A percentile compares a stretch with the other conserved stretches of the same genome.
Evolutionary conservation across 1,284 basidiomycete genomes (phyloP).

Genomic region (Sanghuangporus baumii): DNA sequence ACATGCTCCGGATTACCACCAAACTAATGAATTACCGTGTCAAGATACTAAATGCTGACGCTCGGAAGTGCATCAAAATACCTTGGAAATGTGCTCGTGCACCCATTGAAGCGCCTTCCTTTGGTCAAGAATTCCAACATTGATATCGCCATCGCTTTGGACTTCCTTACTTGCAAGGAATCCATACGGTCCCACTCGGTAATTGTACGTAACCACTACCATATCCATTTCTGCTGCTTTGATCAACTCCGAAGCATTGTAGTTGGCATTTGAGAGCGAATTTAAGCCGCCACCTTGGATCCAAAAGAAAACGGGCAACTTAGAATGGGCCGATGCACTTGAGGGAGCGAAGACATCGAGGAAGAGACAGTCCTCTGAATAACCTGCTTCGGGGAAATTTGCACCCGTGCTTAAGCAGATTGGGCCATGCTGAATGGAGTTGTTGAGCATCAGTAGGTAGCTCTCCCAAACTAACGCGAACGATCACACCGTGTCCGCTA

Average conservation of each 20-base stretch:
- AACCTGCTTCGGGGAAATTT: constrained; percentile 1
- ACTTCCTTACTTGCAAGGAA: constrained; percentile 40
- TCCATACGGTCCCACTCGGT: constrained; percentile 40
- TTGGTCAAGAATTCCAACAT: constrained; percentile 44
- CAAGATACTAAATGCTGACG: not conserved
- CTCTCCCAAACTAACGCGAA: not conserved
- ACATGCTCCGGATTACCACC: constrained; percentile 53
- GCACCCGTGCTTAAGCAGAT: constrained; percentile 12
- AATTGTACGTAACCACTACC: constrained; percentile 40
- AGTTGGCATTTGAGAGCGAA: constrained; percentile 9
- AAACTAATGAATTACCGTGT: constrained; percentile 32
- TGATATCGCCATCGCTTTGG: constrained; percentile 31
- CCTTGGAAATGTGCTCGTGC: constrained; percentile 46
- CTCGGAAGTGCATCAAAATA: constrained; percentile 4
- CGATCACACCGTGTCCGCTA: constrained; percentile 9
- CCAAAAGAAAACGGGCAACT: constrained; percentile 60
- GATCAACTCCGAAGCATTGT: constrained; percentile 25
- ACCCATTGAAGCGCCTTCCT: constrained; percentile 52
- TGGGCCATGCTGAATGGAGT: constrained; percentile 9
- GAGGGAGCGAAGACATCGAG: constrained; percentile 33
- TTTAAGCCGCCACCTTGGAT: constrained; percentile 54
- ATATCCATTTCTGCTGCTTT: constrained; percentile 42
- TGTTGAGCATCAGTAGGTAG: not conserved
- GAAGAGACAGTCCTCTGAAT: constrained; percentile 33
- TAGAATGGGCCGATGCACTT: constrained; percentile 16